Evolutionary conservation across 2,329 filamentous ascomycete species (phyloP).

Genomic region (Cercospora sojina): DNA sequence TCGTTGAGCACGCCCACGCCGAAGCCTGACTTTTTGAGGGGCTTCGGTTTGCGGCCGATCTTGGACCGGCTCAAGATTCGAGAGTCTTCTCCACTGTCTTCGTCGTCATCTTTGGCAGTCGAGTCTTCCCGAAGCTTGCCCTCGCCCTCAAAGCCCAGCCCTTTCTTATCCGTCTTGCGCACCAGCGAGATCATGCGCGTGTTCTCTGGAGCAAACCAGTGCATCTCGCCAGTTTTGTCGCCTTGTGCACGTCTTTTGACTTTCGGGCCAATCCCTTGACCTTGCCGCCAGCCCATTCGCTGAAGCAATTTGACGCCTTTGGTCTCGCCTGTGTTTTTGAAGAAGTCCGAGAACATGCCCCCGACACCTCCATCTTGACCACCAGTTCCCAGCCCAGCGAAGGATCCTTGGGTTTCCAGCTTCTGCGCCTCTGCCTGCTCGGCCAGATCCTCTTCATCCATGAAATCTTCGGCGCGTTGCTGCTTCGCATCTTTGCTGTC

Average conservation of each 20-base stretch:
- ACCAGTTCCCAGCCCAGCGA: slow-evolving; percentile 72
- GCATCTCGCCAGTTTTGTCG: slow-evolving; percentile 55
- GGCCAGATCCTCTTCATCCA: slow-evolving; percentile 94
- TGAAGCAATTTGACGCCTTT: slow-evolving; percentile 83
- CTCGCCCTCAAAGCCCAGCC: slow-evolving; percentile 66
- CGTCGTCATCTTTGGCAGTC: slow-evolving; percentile 37
- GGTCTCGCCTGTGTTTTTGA: slow-evolving; percentile 72
- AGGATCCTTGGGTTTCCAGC: slow-evolving; percentile 70
- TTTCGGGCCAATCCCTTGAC: slow-evolving; percentile 89
- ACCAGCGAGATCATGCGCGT: slow-evolving; percentile 65
- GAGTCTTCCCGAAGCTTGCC: slow-evolving; percentile 47
- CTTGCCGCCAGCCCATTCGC: slow-evolving; percentile 94
- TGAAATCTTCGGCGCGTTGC: slow-evolving; percentile 83
- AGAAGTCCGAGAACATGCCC: slow-evolving; percentile 67
- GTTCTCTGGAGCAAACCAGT: slow-evolving; percentile 85
- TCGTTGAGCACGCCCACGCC: slow-evolving; percentile 90
- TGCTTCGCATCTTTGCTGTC: slow-evolving; percentile 48
- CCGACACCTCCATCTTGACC: slow-evolving; percentile 51
- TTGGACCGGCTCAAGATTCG: slow-evolving; percentile 35
- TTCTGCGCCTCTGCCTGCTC: slow-evolving; percentile 77
- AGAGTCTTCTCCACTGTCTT: slow-evolving; percentile 34
- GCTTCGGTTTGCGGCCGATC: slow-evolving; percentile 39
- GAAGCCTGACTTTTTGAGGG: slow-evolving; percentile 68
- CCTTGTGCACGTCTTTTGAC: slow-evolving; percentile 71
- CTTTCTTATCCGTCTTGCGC: slow-evolving; percentile 67